phyloP scores from a whole-genome alignment of 768 basidiomycete genomes.

The Pulveroboletus sp. region DNA sequence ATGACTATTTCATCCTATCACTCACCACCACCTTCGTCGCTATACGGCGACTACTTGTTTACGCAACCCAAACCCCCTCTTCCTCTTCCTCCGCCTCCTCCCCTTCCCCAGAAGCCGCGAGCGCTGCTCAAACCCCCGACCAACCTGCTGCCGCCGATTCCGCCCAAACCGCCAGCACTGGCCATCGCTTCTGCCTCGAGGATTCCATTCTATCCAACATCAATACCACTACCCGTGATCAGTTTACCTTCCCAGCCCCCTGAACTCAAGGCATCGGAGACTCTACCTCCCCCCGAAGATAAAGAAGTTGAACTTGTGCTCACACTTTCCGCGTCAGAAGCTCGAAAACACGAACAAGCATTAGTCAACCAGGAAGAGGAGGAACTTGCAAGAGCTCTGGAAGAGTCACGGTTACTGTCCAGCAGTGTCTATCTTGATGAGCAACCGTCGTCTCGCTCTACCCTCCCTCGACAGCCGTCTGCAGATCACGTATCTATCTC shows the following conservation, averaged over 20 bases:
- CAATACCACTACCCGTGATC: constrained; percentile 21
- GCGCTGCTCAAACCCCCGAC: constrained; percentile 29
- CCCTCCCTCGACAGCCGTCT: constrained; percentile 7
- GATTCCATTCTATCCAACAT: constrained; percentile 32
- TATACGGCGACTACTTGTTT: constrained; percentile 30
- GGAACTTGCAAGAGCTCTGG: constrained; percentile 59
- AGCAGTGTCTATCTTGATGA: constrained; percentile 9
- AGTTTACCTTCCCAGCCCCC: constrained; percentile 5
- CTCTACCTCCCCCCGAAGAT: constrained; percentile 32
- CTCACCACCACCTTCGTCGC: constrained; percentile 11
- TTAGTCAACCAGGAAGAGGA: constrained; percentile 49
- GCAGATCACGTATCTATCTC: constrained; percentile 15
- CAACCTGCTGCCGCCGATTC: constrained; percentile 34
- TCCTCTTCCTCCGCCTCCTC: constrained; percentile 27
- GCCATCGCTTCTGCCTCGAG: constrained; percentile 15
- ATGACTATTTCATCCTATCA: constrained; percentile 4
- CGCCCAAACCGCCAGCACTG: constrained; percentile 34
- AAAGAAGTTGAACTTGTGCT: constrained; percentile 46
- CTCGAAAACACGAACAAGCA: constrained; percentile 23
- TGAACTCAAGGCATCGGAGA: constrained; percentile 1
- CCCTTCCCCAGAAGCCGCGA: constrained; percentile 29
- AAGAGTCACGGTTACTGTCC: constrained; percentile 41
- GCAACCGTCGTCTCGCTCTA: constrained; percentile 1
- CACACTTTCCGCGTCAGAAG: constrained; percentile 42
- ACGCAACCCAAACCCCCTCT: constrained; percentile 14